These are phyloP conservation scores for Striga hermonthica DNA, from an alignment of 305 asterid species.

Conservation along the genomic window DNA sequence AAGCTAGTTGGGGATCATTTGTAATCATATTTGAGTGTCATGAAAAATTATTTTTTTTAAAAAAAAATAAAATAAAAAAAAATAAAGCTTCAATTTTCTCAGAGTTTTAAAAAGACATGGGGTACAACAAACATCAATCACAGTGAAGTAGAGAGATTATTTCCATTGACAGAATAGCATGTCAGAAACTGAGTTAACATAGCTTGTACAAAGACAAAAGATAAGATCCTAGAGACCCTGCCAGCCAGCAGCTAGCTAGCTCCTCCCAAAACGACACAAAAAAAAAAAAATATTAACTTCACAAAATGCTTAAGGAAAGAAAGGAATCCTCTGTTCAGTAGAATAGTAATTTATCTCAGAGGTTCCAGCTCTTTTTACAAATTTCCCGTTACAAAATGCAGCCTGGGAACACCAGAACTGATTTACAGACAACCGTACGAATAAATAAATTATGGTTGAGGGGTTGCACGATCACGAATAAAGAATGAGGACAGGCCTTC, in stretches of 20 bases:
- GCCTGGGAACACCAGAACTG: constrained; percentile 42
- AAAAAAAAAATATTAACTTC: constrained; percentile 3
- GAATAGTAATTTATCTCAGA: constrained; percentile 31
- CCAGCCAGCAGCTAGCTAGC: constrained; percentile 45
- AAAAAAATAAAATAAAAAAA: too few relatives aligned
- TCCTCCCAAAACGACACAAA: constrained; percentile 24
- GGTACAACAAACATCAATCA: too few relatives aligned
- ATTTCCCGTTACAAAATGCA: constrained; percentile 28
- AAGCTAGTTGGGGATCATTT: too few relatives aligned
- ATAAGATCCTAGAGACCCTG: neutral
- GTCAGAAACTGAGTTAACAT: constrained; percentile 5
- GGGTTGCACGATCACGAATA: constrained; percentile 40
- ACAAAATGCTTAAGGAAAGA: constrained; percentile 21
- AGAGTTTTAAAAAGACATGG: too few relatives aligned
- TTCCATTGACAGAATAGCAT: constrained; percentile 24
- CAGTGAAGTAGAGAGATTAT: too few relatives aligned
- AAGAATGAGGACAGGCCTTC: constrained; percentile 41
- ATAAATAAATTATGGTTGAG: constrained; percentile 32
- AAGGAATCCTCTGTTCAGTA: constrained; percentile 31
- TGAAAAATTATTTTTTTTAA: too few relatives aligned
- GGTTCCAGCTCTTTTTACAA: constrained; percentile 43
- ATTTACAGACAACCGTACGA: constrained; percentile 35
- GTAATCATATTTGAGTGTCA: too few relatives aligned
- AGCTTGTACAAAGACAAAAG: constrained; percentile 18
- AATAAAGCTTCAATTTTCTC: too few relatives aligned